Percentiles rank a stretch among this genome's conserved stretches.
Conservation (phyloP, 73 alveolate genomes). For the Paramecium octaurelia region DNA sequence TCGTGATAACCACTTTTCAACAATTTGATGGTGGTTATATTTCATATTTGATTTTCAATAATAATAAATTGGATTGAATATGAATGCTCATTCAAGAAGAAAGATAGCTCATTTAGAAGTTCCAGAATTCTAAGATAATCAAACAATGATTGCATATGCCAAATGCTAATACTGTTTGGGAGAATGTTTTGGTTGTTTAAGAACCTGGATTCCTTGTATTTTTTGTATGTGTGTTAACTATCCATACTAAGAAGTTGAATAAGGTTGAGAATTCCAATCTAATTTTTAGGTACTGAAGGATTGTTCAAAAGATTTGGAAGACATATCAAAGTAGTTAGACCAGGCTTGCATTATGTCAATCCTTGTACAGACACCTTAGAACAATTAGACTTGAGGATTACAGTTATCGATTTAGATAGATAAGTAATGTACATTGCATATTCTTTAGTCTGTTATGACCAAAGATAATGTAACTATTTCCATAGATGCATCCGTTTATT, state of each 20-base stretch:
- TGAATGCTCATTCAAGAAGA: conserved; percentile 15
- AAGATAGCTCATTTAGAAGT: conserved; percentile 20
- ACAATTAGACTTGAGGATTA: conserved; percentile 26
- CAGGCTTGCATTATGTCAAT: conserved; percentile 63
- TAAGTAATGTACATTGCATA: neutral
- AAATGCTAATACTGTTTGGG: conserved; percentile 51
- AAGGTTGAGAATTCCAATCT: neutral
- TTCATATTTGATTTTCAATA: neutral
- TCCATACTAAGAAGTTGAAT: conserved; percentile 49
- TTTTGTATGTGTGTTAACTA: conserved; percentile 60
- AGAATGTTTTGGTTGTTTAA: conserved; percentile 58
- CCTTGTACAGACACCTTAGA: conserved; percentile 60
- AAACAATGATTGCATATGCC: conserved; percentile 55
- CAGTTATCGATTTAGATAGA: conserved; percentile 57
- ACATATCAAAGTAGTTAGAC: conserved; percentile 49
- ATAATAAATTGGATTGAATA: neutral
- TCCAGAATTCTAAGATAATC: conserved; percentile 6
- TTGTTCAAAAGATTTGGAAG: conserved; percentile 60
- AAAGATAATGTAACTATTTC: conserved; percentile 61
- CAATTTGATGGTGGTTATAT: neutral
- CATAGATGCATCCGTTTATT: conserved; percentile 63
- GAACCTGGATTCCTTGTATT: conserved; percentile 64
- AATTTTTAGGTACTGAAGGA: conserved; percentile 31
- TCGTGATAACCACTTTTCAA: neutral
- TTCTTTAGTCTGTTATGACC: conserved; percentile 47